phyloP scores from a whole-genome alignment of 306 rosid species.

The Ceratonia siliqua region DNA sequence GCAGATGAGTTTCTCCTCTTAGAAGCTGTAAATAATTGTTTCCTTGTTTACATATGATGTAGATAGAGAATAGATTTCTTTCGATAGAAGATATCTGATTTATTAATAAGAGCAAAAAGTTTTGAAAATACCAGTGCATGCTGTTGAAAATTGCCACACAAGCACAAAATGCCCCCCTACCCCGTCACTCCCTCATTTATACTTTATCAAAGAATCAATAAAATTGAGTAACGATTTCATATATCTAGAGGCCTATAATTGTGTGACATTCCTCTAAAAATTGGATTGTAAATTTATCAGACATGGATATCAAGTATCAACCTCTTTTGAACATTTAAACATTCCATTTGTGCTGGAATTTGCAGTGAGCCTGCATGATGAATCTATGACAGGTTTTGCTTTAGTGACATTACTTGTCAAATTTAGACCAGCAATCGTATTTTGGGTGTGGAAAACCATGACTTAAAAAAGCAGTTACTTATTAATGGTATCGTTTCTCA shows the following conservation, averaged over 20 bases:
- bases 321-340: slow-evolving; percentile 14
- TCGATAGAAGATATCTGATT: slow-evolving; percentile 43
- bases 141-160: slow-evolving; percentile 20
- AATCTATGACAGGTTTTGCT: neutral
- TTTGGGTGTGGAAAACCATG: slow-evolving; percentile 17
- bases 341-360: slow-evolving; percentile 19
- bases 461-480: slow-evolving; percentile 6
- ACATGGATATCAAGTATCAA: slow-evolving; percentile 23
- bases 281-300: slow-evolving; percentile 16
- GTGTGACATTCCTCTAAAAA: neutral
- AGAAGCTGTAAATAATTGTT: slow-evolving; percentile 79
- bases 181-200: slow-evolving; percentile 8
- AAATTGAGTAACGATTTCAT: slow-evolving; percentile 31
- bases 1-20: slow-evolving; percentile 99
- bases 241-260: slow-evolving; percentile 20
- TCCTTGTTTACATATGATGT: slow-evolving; percentile 43
- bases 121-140: slow-evolving; percentile 39
- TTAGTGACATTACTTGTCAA: neutral
- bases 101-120: slow-evolving; percentile 20
- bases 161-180: slow-evolving; percentile 2
- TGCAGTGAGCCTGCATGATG: slow-evolving; percentile 26
- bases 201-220: slow-evolving; percentile 2
- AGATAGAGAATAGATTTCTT: slow-evolving; percentile 48
- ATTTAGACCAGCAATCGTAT: slow-evolving; percentile 12
- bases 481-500: slow-evolving; percentile 22